These are phyloP conservation scores for Moniliophthora roreri DNA, from an alignment of 1,284 basidiomycete species.

Conservation along the genomic window DNA sequence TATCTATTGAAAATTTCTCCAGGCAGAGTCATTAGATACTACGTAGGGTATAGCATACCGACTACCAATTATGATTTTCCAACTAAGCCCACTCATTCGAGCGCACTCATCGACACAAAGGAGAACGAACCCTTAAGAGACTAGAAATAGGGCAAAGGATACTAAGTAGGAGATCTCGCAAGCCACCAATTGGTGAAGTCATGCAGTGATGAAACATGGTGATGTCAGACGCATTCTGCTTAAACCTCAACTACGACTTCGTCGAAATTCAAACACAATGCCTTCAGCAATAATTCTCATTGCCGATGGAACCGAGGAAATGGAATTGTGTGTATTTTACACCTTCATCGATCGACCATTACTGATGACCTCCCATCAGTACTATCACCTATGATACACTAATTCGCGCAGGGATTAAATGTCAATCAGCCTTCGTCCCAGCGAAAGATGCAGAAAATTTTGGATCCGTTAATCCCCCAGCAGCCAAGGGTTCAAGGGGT, in stretches of 20 bases:
- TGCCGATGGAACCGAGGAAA: constrained; percentile 90
- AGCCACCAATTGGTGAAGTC: too few relatives aligned
- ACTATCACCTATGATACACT: constrained; percentile 81
- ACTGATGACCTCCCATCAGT: constrained; percentile 33
- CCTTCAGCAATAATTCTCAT: constrained; percentile 71
- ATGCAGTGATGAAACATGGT: too few relatives aligned
- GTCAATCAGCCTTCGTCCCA: constrained; percentile 67
- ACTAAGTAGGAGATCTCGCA: too few relatives aligned
- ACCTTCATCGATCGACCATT: not conserved
- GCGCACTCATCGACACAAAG: too few relatives aligned
- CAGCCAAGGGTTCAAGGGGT: constrained; percentile 70
- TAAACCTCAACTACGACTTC: not conserved
- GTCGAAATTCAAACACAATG: constrained; percentile 28
- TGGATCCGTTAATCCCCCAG: constrained; percentile 33
- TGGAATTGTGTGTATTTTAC: constrained; percentile 71
- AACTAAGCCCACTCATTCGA: too few relatives aligned
- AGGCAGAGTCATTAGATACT: too few relatives aligned
- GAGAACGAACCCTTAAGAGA: too few relatives aligned
- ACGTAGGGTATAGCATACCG: too few relatives aligned
- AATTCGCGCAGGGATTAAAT: constrained; percentile 67
- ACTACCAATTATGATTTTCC: too few relatives aligned
- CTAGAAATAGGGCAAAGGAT: too few relatives aligned
- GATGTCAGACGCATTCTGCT: too few relatives aligned
- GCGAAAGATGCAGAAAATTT: constrained; percentile 25
- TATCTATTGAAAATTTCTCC: too few relatives aligned